Conservation (phyloP, 2,329 filamentous ascomycete genomes). For the Zymoseptoria pseudotritici region DNA sequence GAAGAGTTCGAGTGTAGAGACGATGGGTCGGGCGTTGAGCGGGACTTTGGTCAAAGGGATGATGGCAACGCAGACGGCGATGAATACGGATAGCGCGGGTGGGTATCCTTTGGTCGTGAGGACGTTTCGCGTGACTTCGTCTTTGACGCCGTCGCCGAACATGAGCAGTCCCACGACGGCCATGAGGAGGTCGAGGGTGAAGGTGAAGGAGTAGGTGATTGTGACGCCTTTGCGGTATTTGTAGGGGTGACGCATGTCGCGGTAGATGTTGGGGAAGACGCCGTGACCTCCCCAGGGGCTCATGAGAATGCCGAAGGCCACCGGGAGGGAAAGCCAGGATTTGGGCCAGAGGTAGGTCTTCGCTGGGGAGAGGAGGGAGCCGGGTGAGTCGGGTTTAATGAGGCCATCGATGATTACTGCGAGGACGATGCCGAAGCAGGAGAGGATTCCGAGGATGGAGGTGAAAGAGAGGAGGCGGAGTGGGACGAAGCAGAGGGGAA, state of each 20-base stretch:
- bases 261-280: conserved; percentile 79
- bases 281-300: conserved; percentile 65
- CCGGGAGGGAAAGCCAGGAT: conserved; percentile 78
- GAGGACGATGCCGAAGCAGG: conserved; percentile 77
- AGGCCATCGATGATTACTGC: conserved; percentile 82
- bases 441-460: conserved; percentile 86
- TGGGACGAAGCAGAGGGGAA: conserved; percentile 79
- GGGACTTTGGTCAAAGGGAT: conserved; percentile 89
- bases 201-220: conserved; percentile 77
- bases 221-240: conserved; percentile 71
- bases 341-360: conserved; percentile 72
- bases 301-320: conserved; percentile 87
- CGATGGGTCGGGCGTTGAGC: conserved; percentile 66
- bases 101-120: conserved; percentile 64
- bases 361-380: conserved; percentile 75
- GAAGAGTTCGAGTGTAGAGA: conserved; percentile 75
- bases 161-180: conserved; percentile 82
- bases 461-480: conserved; percentile 80
- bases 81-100: conserved; percentile 61
- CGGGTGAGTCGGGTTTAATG: conserved; percentile 68
- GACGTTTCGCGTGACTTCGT: conserved; percentile 88
- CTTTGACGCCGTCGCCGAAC: conserved; percentile 83
- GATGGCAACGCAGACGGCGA: conserved; percentile 81
- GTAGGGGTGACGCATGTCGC: conserved; percentile 72
- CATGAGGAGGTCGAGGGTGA: conserved; percentile 71